Evolutionary conservation across 148 eudicot genomes (phyloP).

Genomic region (Vaccinium darrowii): DNA sequence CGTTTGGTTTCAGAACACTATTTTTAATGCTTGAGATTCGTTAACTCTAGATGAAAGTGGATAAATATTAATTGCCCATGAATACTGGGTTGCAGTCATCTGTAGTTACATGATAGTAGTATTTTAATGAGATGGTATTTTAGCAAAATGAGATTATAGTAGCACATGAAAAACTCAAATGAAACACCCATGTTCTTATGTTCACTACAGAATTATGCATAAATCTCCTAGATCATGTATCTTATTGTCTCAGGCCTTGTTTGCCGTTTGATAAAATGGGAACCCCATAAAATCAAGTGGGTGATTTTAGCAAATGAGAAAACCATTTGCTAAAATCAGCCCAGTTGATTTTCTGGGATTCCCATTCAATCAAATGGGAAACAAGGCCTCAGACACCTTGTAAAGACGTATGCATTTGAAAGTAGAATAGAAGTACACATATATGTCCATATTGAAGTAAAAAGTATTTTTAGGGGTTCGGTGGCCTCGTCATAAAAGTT

Average conservation of each 20-base stretch:
- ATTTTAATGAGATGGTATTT: constrained; percentile 2
- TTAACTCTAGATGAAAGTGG: background rate
- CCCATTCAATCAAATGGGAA: no score
- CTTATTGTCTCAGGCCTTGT: background rate
- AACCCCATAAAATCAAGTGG: no score
- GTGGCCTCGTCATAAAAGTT: background rate
- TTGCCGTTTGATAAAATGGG: no score
- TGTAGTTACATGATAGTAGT: background rate
- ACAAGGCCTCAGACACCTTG: background rate
- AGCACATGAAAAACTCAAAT: background rate
- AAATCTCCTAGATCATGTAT: background rate
- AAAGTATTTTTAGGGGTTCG: background rate
- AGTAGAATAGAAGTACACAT: background rate
- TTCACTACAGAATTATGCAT: background rate
- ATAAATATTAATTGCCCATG: background rate
- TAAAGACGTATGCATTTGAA: background rate
- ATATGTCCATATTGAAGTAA: background rate
- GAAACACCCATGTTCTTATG: background rate
- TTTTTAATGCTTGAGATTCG: background rate
- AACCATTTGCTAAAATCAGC: no score
- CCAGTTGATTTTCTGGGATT: no score
- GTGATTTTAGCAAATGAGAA: no score
- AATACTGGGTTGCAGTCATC: background rate
- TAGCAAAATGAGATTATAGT: background rate
- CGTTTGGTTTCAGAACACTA: background rate